A percentile compares a stretch with the other conserved stretches of the same genome.
Conservation (phyloP, 2,329 filamentous ascomycete species). For the Fusarium sp. region DNA sequence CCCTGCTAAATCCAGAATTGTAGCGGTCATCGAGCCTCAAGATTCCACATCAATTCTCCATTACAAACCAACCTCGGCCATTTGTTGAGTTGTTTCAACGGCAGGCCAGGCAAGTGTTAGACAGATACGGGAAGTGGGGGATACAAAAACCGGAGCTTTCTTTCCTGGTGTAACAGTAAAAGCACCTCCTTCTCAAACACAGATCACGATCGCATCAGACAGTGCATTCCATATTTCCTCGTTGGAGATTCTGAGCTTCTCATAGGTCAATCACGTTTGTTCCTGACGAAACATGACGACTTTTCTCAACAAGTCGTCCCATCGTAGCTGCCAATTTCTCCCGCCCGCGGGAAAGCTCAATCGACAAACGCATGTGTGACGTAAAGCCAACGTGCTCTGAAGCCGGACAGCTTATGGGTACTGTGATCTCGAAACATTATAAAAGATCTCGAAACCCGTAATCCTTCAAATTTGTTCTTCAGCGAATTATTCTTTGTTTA, state of each 20-base stretch:
- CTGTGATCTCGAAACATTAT: neutral
- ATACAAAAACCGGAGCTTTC: constrained; percentile 8
- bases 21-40: constrained; percentile 14
- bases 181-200: neutral
- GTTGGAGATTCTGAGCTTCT: constrained; percentile 5
- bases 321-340: neutral
- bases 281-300: constrained; percentile 25
- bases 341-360: neutral
- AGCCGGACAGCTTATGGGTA: neutral
- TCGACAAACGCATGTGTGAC: constrained; percentile 28
- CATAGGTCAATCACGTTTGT: neutral
- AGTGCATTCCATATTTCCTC: neutral
- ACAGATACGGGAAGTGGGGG: constrained; percentile 9
- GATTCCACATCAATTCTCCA: constrained; percentile 17
- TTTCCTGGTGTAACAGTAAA: constrained; percentile 1
- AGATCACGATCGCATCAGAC: constrained; percentile 1
- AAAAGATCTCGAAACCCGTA: neutral
- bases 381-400: constrained; percentile 27
- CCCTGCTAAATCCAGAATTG: neutral
- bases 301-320: neutral
- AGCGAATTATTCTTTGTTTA: neutral
- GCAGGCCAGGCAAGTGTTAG: neutral
- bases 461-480: fast-evolving
- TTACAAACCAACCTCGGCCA: constrained; percentile 8
- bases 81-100: neutral